Conservation (phyloP, 2,329 filamentous ascomycete genomes). For the Ophiostoma sp. region DNA sequence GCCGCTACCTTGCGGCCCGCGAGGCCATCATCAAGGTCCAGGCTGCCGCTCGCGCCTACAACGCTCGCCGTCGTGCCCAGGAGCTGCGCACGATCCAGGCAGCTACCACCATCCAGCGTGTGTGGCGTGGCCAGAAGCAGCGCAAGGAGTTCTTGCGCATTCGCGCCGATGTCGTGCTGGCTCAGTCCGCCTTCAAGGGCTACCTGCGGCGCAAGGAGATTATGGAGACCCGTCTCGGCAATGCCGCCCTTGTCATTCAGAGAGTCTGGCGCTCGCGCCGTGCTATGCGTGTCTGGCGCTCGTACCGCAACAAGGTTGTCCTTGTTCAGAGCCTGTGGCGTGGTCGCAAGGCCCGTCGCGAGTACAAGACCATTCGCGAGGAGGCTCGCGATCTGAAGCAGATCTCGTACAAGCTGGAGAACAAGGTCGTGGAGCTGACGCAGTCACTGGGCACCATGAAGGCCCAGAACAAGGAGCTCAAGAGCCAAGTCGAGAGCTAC, state of each 20-base stretch:
- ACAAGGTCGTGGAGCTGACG: slow-evolving; percentile 98
- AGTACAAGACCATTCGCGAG: slow-evolving; percentile 88
- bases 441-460: slow-evolving; percentile 91
- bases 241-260: slow-evolving; percentile 88
- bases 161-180: slow-evolving; percentile 79
- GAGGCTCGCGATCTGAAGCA: slow-evolving; percentile 98
- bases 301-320: slow-evolving; percentile 85
- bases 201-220: slow-evolving; percentile 88
- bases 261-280: slow-evolving; percentile 81
- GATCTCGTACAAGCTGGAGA: slow-evolving; percentile 98
- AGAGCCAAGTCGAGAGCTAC: slow-evolving; percentile 90
- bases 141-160: slow-evolving; percentile 76
- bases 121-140: slow-evolving; percentile 92
- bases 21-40: slow-evolving; percentile 79
- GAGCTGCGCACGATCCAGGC: slow-evolving; percentile 81
- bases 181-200: slow-evolving; percentile 89
- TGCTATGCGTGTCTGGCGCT: slow-evolving; percentile 77
- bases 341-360: slow-evolving; percentile 74
- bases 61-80: slow-evolving; percentile 75
- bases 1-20: slow-evolving; percentile 83
- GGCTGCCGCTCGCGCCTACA: slow-evolving; percentile 71
- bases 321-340: slow-evolving; percentile 93
- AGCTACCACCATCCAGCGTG: slow-evolving; percentile 89
- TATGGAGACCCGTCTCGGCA: slow-evolving; percentile 88
- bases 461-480: slow-evolving; percentile 86